Evolutionary conservation across 768 basidiomycete genomes (phyloP), one percentile per base, ranked within the genome.

Genomic region (Phanerodontia chrysosporium): DNA sequence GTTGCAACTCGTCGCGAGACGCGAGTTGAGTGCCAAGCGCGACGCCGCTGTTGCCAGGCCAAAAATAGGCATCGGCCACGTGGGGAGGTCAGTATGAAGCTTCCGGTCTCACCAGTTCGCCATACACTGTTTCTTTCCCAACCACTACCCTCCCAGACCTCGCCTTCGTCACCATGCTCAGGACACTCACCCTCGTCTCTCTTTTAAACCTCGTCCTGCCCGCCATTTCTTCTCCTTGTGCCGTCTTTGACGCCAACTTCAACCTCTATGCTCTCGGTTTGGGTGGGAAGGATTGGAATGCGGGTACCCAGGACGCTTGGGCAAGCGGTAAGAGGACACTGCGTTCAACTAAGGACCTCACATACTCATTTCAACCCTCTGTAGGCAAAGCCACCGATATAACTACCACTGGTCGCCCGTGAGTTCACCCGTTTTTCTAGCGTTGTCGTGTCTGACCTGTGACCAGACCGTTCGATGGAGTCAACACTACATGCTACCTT

Each of bases 241-340:
- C 93, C 39, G 81, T 87, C 22, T 95, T 95, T 68, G 94, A 96
- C 68, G 67, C 78, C 45, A 76, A 73, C 65, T 94, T 87, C 85
- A 92, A 95, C 71, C 80, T 98, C 54, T 83, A 92, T 54, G 90
- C 87, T 22, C 92, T 98, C 69, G 91, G 90, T 56, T 82, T 92
- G 61, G 83, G 86, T 57, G 87, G 85, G 59, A 87, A 90, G 67
- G 95, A 97, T 72, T 95, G 89, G 76, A 85, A 83, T 64, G 85
- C 90, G 51, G 91, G 93, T 13, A 75, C 83, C 3, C 83, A 86
- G 66, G 78, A 80, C 65, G 77, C 80, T 4, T 97, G 92, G 92
- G 69, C 76, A 18, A 77, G 80, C 76, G 75, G 77, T 82, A 63
- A 59, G 74, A n/a, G n/a, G n/a, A n/a, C n/a, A n/a, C n/a, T n/a